A percentile compares a stretch with the other conserved stretches of the same genome.
Evolutionary conservation across 805 yeast genomes (phyloP).

Genomic region (Myxozyma geophila): DNA sequence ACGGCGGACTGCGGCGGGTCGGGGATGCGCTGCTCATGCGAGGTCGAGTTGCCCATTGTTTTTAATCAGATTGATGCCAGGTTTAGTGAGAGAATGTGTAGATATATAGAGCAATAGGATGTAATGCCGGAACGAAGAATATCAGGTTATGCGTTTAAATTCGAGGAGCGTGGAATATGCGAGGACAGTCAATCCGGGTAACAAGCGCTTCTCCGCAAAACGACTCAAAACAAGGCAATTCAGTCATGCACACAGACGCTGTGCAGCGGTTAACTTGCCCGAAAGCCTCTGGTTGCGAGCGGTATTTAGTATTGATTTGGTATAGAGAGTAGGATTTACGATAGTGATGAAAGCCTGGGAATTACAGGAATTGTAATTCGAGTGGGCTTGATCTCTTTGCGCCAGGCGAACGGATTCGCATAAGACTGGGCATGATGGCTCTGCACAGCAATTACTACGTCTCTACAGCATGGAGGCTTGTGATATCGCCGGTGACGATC

Average conservation of each 20-base stretch:
- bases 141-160: not conserved
- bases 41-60: conserved; percentile 34
- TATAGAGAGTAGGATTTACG: no score
- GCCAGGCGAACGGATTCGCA: not conserved
- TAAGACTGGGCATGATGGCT: not conserved
- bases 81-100: not conserved
- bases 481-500: conserved; percentile 7
- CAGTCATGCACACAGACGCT: no score
- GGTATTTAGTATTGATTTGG: no score
- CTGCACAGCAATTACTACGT: not conserved
- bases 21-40: conserved; percentile 24
- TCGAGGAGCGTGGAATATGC: not conserved
- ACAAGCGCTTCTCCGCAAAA: no score
- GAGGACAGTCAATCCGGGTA: no score
- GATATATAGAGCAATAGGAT: not conserved
- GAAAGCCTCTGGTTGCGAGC: no score
- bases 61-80: not conserved
- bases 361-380: no score
- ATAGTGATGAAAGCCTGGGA: no score
- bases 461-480: not conserved
- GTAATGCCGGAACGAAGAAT: not conserved
- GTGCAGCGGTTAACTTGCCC: no score
- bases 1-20: conserved; percentile 18
- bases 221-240: no score
- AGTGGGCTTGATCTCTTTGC: not conserved